phyloP scores from a whole-genome alignment of 495 filamentous ascomycete genomes.

The Bacidia gigantensis region DNA sequence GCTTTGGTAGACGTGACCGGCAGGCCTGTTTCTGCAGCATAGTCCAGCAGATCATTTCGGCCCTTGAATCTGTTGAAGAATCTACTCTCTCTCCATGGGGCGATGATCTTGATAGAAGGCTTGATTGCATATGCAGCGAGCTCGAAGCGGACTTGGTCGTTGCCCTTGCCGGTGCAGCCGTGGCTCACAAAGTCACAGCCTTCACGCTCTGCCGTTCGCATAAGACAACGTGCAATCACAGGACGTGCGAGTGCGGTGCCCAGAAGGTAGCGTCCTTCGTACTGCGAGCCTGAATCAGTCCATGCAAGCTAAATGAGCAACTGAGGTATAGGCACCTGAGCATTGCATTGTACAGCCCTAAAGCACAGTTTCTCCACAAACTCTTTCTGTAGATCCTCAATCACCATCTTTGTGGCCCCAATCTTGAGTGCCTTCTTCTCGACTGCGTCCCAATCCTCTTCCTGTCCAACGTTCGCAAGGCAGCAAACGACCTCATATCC shows the following conservation, averaged over 20 bases:
- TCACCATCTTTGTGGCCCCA: slow-evolving; percentile 18
- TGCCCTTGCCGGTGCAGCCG: slow-evolving; percentile 73
- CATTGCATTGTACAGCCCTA: slow-evolving; percentile 72
- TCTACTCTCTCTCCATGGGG: slow-evolving; percentile 72
- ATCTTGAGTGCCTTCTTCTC: slow-evolving; percentile 17
- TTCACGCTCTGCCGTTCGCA: slow-evolving; percentile 41
- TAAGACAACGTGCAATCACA: slow-evolving; percentile 62
- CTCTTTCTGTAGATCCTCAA: slow-evolving; percentile 15
- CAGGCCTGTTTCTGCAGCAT: slow-evolving; percentile 62
- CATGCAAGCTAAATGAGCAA: background rate
- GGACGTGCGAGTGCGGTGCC: slow-evolving; percentile 68
- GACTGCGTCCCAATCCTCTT: slow-evolving; percentile 19
- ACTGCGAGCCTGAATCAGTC: too few relatives aligned
- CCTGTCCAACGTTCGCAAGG: too few relatives aligned
- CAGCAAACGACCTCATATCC: too few relatives aligned
- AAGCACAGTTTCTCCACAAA: slow-evolving; percentile 62
- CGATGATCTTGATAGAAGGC: slow-evolving; percentile 41
- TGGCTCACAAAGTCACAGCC: slow-evolving; percentile 30
- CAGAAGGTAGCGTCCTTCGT: slow-evolving; percentile 15
- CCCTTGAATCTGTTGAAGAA: slow-evolving; percentile 39
- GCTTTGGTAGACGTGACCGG: slow-evolving; percentile 80
- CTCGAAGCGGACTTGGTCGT: slow-evolving; percentile 77
- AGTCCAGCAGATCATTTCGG: slow-evolving; percentile 69
- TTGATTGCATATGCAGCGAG: slow-evolving; percentile 30
- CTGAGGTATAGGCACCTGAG: slow-evolving; percentile 40